Evolutionary conservation across 2,329 filamentous ascomycete genomes (phyloP).

Genomic region (Penicillium sp.): DNA sequence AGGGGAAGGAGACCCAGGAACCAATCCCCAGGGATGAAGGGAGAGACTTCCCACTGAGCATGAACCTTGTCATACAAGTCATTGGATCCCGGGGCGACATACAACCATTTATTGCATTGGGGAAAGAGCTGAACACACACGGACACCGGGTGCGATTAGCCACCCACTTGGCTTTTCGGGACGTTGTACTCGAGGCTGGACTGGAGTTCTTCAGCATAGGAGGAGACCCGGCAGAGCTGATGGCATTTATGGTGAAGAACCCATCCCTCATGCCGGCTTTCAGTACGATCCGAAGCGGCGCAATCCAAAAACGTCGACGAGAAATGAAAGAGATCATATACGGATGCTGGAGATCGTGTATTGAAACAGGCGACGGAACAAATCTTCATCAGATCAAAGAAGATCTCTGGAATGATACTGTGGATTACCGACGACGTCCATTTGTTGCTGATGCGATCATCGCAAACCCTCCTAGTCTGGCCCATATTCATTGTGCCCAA

Average conservation of each 20-base stretch:
- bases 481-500: conserved; percentile 78
- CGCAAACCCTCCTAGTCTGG: conserved; percentile 78
- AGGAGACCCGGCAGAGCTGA: conserved; percentile 72
- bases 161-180: conserved; percentile 69
- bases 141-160: conserved; percentile 75
- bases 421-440: conserved; percentile 54
- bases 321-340: conserved; percentile 80
- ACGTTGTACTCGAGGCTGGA: conserved; percentile 69
- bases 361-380: conserved; percentile 72
- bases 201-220: conserved; percentile 77
- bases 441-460: conserved; percentile 91
- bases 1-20: not conserved
- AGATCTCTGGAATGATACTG: conserved; percentile 34
- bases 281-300: conserved; percentile 73
- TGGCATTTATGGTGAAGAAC: conserved; percentile 91
- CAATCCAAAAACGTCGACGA: conserved; percentile 72
- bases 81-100: conserved; percentile 75
- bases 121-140: conserved; percentile 66
- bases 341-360: conserved; percentile 84
- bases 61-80: conserved; percentile 72
- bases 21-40: conserved; percentile 3
- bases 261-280: conserved; percentile 82
- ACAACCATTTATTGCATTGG: conserved; percentile 73
- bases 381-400: conserved; percentile 57
- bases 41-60: conserved; percentile 17